Base-by-base conservation (phyloP, 2,329 filamentous ascomycete genomes). In the Diaporthe sp. region DNA sequence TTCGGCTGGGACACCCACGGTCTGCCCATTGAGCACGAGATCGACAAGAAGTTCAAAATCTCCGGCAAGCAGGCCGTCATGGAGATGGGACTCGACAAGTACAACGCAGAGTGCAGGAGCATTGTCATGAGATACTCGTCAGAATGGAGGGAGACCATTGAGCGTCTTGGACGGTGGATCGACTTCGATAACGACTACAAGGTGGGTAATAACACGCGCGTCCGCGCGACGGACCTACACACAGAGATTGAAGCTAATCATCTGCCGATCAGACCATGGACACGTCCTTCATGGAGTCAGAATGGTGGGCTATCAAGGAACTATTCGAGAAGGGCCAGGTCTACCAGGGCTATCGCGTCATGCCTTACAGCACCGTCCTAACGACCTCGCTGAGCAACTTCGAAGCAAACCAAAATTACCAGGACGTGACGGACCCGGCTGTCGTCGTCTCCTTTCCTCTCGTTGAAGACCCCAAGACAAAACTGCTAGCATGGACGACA, bases 111-210 rank as follows among this genome's bases (percentile, higher is more conserved):
- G 86, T 98, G 96, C 84, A 91, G 94, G 77, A 92, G 95, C 77
- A 98, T 98, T 83, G 96, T 98, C 79, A 98, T 98, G 95, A 91
- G 94, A 81, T 98, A 94, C 83, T 92, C 95, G 15, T 85, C 89
- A 22, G 96, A 98, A 84, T 98, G 96, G 96, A 91, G 95, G 81
- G 87, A 92, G 78, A 98, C 95, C 37, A 94, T 98, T 80, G 95
- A 98, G 82, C 90, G 96, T 77, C 86, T 98, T 55, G 96, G 96
- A 74, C 93, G 96, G 75, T 98, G 96, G 96, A 97, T 98, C 81
- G 96, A 98, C 85, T 98, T 98, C 80, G 96, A 98, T 85, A 97
- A 98, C 80, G 95, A 98, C 84, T 98, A 98, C 88, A 98, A 98
- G 91, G 71, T 63, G 73, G 17, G 58, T 39, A 34, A 13, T n/a